phyloP scores from a whole-genome alignment of 495 filamentous ascomycete genomes.

The Talaromyces proteolyticus region DNA sequence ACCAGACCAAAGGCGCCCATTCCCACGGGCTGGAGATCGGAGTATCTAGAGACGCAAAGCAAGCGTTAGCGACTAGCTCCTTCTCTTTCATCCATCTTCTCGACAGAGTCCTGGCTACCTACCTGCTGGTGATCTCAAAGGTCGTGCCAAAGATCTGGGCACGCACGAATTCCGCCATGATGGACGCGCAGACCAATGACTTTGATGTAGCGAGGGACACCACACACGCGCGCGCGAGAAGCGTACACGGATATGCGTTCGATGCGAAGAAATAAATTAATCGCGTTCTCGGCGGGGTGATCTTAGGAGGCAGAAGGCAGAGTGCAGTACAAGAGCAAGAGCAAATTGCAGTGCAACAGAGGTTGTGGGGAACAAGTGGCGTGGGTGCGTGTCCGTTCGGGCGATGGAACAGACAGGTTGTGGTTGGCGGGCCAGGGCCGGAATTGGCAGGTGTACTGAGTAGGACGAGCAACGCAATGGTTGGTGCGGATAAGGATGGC shows the following conservation, averaged over 20 bases:
- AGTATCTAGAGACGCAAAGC: conserved; percentile 81
- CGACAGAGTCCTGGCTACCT: conserved; percentile 27
- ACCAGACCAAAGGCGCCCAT: conserved; percentile 99
- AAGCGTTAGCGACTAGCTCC: not conserved
- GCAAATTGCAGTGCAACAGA: conserved; percentile 13
- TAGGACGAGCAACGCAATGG: not conserved
- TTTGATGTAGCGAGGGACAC: not conserved
- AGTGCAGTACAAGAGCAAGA: conserved; percentile 15
- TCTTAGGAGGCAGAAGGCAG: conserved; percentile 10
- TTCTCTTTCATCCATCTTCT: not conserved
- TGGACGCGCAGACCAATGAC: conserved; percentile 17
- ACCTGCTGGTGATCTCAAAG: conserved; percentile 99
- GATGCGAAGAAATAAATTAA: conserved; percentile 7
- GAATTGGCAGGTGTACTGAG: not conserved
- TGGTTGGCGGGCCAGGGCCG: not conserved
- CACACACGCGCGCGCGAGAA: conserved; percentile 7
- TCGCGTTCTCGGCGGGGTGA: not conserved
- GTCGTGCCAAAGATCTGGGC: conserved; percentile 99
- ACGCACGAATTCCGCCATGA: conserved; percentile 97
- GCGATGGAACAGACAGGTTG: not conserved
- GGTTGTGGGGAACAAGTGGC: conserved; percentile 28
- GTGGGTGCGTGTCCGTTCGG: too few relatives aligned
- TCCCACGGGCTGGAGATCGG: conserved; percentile 94
- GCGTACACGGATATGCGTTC: too few relatives aligned
- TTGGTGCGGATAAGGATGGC: not conserved